Evolutionary conservation across 371 early-diverging fungal species (phyloP).

Genomic region (Saksenaea oblongispora): DNA sequence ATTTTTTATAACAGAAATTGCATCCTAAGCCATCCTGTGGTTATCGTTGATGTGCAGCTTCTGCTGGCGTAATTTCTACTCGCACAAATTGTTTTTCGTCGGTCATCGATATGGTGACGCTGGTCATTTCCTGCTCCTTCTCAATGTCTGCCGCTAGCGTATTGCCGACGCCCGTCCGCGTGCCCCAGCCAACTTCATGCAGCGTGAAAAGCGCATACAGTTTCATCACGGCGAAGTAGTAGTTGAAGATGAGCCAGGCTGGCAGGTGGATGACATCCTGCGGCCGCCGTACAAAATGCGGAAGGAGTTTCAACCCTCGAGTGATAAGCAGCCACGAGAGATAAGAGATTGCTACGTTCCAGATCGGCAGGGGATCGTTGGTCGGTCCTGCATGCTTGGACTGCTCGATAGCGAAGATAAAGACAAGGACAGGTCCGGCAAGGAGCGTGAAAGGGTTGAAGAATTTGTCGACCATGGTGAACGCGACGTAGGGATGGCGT

Average conservation of each 20-base stretch:
- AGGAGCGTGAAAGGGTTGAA: conserved; percentile 75
- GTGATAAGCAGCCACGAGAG: conserved; percentile 64
- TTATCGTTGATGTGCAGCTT: not conserved
- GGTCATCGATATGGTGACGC: no score
- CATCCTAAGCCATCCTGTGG: conserved; percentile 8
- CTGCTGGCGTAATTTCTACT: conserved; percentile 28
- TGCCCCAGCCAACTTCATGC: conserved; percentile 71
- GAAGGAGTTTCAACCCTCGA: conserved; percentile 58
- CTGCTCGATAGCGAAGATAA: conserved; percentile 13
- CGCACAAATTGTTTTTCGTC: conserved; percentile 20
- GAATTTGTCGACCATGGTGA: conserved; percentile 78
- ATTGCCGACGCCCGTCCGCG: conserved; percentile 52
- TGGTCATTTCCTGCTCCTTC: conserved; percentile 15
- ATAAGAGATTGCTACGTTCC: conserved; percentile 60
- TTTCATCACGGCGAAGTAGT: conserved; percentile 69
- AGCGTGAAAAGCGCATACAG: conserved; percentile 62
- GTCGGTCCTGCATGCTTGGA: conserved; percentile 8
- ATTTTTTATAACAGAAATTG: conserved; percentile 11
- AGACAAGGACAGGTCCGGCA: conserved; percentile 67
- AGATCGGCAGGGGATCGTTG: conserved; percentile 28
- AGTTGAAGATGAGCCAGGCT: conserved; percentile 65
- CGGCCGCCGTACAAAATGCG: conserved; percentile 62
- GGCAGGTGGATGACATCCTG: conserved; percentile 64
- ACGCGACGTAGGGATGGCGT: conserved; percentile 75
- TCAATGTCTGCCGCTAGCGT: conserved; percentile 44